Conservation (phyloP, 2,329 filamentous ascomycete species). For the Ophiostoma sp. region DNA sequence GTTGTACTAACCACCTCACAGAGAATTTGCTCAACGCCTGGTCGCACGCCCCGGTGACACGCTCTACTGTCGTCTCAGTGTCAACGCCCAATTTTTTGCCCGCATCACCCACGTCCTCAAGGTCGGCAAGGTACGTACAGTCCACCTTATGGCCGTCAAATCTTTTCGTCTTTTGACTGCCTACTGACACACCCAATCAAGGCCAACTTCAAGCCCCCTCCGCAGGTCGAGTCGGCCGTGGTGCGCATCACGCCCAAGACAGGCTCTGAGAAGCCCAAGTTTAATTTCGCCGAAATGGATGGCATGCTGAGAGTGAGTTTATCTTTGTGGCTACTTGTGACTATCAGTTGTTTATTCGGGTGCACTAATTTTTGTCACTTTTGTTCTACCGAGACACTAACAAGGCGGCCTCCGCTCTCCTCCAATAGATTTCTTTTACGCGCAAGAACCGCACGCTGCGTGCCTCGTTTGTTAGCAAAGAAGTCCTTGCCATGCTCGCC, state of each 20-base stretch:
- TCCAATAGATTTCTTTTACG: constrained; percentile 67
- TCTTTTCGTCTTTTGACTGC: not conserved
- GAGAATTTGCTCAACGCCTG: constrained; percentile 87
- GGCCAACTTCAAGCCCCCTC: constrained; percentile 95
- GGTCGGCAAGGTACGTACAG: constrained; percentile 60
- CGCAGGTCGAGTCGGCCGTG: constrained; percentile 87
- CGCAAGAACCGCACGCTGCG: constrained; percentile 89
- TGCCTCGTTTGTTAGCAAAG: constrained; percentile 73
- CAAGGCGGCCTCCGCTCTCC: constrained; percentile 51
- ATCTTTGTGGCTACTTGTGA: not conserved
- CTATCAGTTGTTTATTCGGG: constrained; percentile 38
- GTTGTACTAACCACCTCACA: constrained; percentile 34
- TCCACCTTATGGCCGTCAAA: not conserved
- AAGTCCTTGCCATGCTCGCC: constrained; percentile 80
- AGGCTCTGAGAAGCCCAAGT: constrained; percentile 73
- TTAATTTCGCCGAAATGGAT: constrained; percentile 95
- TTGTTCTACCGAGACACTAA: not conserved
- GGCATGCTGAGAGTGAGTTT: constrained; percentile 64
- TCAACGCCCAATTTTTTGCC: constrained; percentile 89
- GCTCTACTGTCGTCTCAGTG: constrained; percentile 84
- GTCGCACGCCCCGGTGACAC: constrained; percentile 86
- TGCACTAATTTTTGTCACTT: not conserved
- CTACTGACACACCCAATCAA: constrained; percentile 35
- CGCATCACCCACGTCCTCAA: constrained; percentile 75
- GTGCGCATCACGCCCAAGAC: constrained; percentile 86